A percentile compares a stretch with the other conserved stretches of the same genome.
Evolutionary conservation across 768 basidiomycete genomes (phyloP).

Genomic region (Daedaleopsis sinensis): DNA sequence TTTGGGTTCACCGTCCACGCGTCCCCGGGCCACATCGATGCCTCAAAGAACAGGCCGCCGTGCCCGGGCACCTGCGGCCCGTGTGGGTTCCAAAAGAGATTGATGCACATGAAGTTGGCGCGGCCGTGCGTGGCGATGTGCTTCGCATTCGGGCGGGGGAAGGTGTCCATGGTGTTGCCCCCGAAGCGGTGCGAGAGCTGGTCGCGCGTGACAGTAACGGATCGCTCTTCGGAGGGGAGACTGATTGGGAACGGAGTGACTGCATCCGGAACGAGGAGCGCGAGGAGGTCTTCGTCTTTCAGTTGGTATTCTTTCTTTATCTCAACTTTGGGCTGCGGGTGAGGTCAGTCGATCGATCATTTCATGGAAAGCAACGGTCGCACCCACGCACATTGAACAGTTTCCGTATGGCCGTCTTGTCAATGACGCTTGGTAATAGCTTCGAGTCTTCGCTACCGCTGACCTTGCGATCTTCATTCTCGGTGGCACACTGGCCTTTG

Average conservation of each 20-base stretch:
- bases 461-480: too few relatives aligned
- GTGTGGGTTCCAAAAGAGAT: conserved; percentile 36
- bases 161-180: conserved; percentile 36
- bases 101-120: conserved; percentile 39
- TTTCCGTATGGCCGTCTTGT: too few relatives aligned
- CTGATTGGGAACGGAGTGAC: conserved; percentile 29
- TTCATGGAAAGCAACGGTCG: too few relatives aligned
- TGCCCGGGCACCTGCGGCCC: conserved; percentile 40
- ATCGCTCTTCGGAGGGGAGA: conserved; percentile 28
- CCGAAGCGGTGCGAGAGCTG: conserved; percentile 39
- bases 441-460: too few relatives aligned
- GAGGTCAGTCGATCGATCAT: not conserved
- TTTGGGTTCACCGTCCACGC: not conserved
- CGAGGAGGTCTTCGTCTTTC: conserved; percentile 11
- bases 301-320: conserved; percentile 9
- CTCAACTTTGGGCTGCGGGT: conserved; percentile 11
- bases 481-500: too few relatives aligned
- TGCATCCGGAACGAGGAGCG: conserved; percentile 23
- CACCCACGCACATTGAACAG: too few relatives aligned
- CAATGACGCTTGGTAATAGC: too few relatives aligned
- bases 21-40: not conserved
- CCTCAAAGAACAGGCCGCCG: conserved; percentile 36
- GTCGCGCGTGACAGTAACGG: conserved; percentile 32
- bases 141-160: conserved; percentile 26
- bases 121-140: conserved; percentile 33